Evolutionary conservation across 768 basidiomycete genomes (phyloP).

Genomic region (Omphalotus guepiniiformis): DNA sequence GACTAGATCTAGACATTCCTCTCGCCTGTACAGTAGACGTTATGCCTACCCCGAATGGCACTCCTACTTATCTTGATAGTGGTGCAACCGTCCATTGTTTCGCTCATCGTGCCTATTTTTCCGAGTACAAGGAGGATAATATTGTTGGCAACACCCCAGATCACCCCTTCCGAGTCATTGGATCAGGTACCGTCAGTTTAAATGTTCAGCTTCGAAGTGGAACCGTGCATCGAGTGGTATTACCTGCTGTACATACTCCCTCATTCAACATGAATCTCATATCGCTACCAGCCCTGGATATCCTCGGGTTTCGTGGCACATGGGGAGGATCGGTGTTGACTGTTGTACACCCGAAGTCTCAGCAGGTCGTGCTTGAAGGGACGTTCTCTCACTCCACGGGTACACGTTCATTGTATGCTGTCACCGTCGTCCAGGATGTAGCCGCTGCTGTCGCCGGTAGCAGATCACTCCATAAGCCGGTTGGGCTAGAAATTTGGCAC

Average conservation of each 20-base stretch:
- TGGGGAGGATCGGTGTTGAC: not conserved
- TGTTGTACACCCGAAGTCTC: not conserved
- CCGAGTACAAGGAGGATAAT: not conserved
- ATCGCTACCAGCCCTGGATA: not conserved
- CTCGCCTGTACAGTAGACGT: not conserved
- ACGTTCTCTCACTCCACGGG: not conserved
- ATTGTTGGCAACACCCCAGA: not conserved
- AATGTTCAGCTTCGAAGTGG: not conserved
- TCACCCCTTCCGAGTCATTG: not conserved
- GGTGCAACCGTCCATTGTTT: not conserved
- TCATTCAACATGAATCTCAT: not conserved
- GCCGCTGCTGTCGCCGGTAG: not conserved
- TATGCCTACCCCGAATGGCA: not conserved
- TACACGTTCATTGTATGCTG: not conserved
- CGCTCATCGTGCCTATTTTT: not conserved
- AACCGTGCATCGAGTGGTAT: not conserved
- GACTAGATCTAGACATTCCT: not conserved
- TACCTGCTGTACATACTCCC: not conserved
- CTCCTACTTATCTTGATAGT: not conserved
- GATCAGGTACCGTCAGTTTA: not conserved
- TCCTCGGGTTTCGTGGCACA: not conserved
- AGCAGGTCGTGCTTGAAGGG: not conserved
- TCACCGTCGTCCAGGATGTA: not conserved
- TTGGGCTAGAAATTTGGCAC: not conserved
- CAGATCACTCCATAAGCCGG: not conserved